phyloP scores from a whole-genome alignment of 2,329 filamentous ascomycete genomes.

The Aspergillus quadrilineatus region DNA sequence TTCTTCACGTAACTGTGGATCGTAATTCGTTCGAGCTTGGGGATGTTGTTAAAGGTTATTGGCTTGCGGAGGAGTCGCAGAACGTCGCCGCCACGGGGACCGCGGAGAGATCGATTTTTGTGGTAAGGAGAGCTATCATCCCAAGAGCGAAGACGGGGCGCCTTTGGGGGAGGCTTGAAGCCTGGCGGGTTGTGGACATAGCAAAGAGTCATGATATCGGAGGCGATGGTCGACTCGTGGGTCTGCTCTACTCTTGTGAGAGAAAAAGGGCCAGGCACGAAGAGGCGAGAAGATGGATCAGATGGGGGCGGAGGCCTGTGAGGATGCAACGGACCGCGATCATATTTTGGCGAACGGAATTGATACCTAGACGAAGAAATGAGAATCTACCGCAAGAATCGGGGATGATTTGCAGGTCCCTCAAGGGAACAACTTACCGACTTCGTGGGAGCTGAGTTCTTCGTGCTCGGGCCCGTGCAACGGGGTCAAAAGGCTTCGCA shows the following conservation, averaged over 20 bases:
- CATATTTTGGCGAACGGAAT: constrained; percentile 90
- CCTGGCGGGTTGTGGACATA: constrained; percentile 86
- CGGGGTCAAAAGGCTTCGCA: constrained; percentile 51
- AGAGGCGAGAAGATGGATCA: constrained; percentile 83
- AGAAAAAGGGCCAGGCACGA: constrained; percentile 87
- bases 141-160: constrained; percentile 76
- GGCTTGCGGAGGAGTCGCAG: constrained; percentile 53
- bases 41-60: constrained; percentile 78
- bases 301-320: constrained; percentile 84
- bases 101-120: constrained; percentile 82
- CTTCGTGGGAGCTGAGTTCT: constrained; percentile 49
- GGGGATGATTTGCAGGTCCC: background rate
- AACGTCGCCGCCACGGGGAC: constrained; percentile 73
- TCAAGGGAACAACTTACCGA: constrained; percentile 46
- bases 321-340: constrained; percentile 89
- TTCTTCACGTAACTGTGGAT: constrained; percentile 73
- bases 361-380: constrained; percentile 68
- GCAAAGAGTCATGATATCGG: constrained; percentile 83
- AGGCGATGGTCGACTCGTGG: constrained; percentile 78
- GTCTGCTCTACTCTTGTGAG: constrained; percentile 85
- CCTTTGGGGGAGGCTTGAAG: constrained; percentile 57
- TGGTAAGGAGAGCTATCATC: constrained; percentile 90
- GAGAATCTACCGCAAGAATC: constrained; percentile 6
- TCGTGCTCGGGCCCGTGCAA: constrained; percentile 48
- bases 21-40: constrained; percentile 75